Evolutionary conservation across 75 land plant genomes (phyloP).

Genomic region (Selaginella tamariscina): DNA sequence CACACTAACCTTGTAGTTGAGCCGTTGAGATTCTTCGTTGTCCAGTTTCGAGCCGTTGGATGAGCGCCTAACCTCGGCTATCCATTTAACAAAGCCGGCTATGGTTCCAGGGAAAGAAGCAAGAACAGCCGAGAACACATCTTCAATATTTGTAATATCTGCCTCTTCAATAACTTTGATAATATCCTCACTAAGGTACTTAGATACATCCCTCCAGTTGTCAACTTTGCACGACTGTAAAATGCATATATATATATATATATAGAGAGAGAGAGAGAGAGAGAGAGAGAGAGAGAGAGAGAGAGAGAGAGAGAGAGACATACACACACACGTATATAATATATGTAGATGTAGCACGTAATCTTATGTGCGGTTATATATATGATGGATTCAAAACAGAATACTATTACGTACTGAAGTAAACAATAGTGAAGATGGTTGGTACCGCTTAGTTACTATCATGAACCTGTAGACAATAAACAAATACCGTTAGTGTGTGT

Average conservation of each 20-base stretch:
- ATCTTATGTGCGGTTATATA: constrained; percentile 1
- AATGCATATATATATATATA: no score
- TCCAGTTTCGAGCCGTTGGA: constrained; percentile 34
- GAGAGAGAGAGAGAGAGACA: no score
- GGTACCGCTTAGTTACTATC: constrained; percentile 41
- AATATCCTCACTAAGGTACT: constrained; percentile 43
- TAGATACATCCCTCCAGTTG: constrained; percentile 46
- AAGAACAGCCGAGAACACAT: constrained; percentile 35
- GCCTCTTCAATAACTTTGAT: constrained; percentile 31
- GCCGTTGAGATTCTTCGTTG: constrained; percentile 48
- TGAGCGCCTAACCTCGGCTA: constrained; percentile 55
- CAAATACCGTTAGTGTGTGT: background rate
- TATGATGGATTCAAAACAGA: background rate
- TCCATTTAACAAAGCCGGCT: constrained; percentile 61
- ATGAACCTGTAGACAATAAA: constrained; percentile 39
- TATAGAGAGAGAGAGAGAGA: no score
- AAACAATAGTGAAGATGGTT: constrained; percentile 42
- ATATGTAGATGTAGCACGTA: background rate
- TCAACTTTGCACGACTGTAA: constrained; percentile 67
- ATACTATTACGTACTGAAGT: constrained; percentile 39
- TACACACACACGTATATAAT: background rate
- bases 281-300: background rate
- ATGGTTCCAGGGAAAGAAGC: constrained; percentile 36
- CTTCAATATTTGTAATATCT: constrained; percentile 23
- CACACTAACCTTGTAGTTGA: constrained; percentile 42